These are phyloP conservation scores for Ustilago curta DNA, from an alignment of 1,284 basidiomycete species.

Conservation along the genomic window DNA sequence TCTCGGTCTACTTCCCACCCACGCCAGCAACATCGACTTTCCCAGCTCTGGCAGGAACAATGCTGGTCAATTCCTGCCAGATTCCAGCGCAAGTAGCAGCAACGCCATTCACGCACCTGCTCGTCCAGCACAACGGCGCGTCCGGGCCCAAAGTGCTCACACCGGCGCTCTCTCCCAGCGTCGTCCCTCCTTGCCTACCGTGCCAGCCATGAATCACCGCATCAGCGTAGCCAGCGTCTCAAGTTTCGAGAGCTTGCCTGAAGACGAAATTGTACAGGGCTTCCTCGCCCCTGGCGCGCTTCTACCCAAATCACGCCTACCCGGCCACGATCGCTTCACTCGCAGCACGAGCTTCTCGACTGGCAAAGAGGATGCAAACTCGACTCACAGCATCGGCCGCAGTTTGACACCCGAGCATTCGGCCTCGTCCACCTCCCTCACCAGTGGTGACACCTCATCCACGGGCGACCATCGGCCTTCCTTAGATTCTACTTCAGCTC, in stretches of 20 bases:
- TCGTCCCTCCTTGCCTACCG: constrained; percentile 56
- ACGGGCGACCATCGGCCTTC: constrained; percentile 6
- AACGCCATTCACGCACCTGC: neutral
- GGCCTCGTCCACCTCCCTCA: constrained; percentile 14
- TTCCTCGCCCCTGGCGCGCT: constrained; percentile 28
- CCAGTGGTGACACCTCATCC: constrained; percentile 11
- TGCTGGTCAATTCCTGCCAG: neutral
- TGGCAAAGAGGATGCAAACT: constrained; percentile 8
- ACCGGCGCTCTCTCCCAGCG: constrained; percentile 22
- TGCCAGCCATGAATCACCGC: constrained; percentile 48
- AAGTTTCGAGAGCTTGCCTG: constrained; percentile 63
- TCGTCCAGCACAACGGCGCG: constrained; percentile 19
- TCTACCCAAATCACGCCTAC: constrained; percentile 22
- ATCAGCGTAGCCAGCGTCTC: constrained; percentile 58
- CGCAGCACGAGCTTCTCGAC: constrained; percentile 12
- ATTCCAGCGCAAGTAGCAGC: constrained; percentile 7
- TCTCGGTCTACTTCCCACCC: constrained; percentile 43
- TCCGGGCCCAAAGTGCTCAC: constrained; percentile 38
- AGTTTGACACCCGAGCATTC: constrained; percentile 16
- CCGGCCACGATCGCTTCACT: constrained; percentile 37
- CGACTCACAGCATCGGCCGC: neutral
- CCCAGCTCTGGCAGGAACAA: constrained; percentile 13
- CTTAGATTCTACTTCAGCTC: constrained; percentile 10
- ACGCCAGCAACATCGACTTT: constrained; percentile 19
- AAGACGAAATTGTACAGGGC: constrained; percentile 54